phyloP scores from a whole-genome alignment of 352 stramenopile genomes.

The Globisporangium middletonii region DNA sequence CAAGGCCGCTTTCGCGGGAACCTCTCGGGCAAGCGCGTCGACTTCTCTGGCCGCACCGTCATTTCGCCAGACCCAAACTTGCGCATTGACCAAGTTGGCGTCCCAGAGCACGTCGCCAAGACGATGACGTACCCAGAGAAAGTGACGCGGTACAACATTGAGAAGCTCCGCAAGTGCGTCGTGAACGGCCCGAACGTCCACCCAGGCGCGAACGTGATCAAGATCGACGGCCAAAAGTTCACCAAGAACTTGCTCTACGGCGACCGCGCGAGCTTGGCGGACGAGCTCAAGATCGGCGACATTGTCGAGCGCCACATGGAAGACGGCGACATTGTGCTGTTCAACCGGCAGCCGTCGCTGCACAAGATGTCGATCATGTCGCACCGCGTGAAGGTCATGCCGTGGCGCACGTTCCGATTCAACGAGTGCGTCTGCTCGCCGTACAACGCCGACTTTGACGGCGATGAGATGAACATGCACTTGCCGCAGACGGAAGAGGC shows the following conservation, averaged over 20 bases:
- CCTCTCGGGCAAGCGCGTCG: conserved; percentile 97
- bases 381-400: conserved; percentile 90
- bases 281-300: conserved; percentile 95
- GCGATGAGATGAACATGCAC: conserved; percentile 99
- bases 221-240: conserved; percentile 81
- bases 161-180: conserved; percentile 93
- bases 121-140: conserved; percentile 98
- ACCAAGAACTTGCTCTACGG: conserved; percentile 93
- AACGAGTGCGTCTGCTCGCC: conserved; percentile 99
- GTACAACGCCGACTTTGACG: conserved; percentile 99
- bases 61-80: conserved; percentile 99
- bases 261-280: conserved; percentile 90
- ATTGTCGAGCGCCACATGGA: conserved; percentile 99
- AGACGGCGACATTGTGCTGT: conserved; percentile 98
- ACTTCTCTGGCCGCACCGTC: conserved; percentile 99
- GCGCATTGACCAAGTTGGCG: conserved; percentile 91
- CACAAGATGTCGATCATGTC: conserved; percentile 99
- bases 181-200: conserved; percentile 95
- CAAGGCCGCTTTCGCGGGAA: conserved; percentile 98
- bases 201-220: conserved; percentile 95
- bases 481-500: conserved; percentile 99
- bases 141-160: conserved; percentile 97
- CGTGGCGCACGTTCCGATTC: conserved; percentile 99
- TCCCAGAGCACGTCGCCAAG: conserved; percentile 94
- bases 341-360: conserved; percentile 99